Evolutionary conservation across 345 rosid genomes (phyloP).

Genomic region (Pistacia integerrima): DNA sequence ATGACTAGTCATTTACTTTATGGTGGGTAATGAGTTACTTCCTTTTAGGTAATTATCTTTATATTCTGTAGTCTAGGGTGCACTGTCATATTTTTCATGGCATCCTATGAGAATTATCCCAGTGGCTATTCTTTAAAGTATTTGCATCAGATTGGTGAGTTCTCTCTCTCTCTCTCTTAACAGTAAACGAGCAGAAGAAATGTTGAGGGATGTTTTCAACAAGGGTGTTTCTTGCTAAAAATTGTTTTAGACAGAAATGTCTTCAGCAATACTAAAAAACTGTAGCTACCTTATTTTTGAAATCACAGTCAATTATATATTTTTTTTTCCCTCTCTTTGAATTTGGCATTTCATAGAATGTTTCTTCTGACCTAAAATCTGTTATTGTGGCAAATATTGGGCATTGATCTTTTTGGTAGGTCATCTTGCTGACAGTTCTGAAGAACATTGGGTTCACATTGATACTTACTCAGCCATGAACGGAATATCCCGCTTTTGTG

Average conservation of each 20-base stretch:
- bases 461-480: constrained; percentile 93
- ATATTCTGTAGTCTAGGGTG: constrained; percentile 82
- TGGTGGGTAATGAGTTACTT: background rate
- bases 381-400: background rate
- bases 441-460: constrained; percentile 74
- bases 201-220: no score
- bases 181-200: background rate
- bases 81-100: constrained; percentile 70
- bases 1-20: constrained; percentile 12
- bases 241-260: no score
- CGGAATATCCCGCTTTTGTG: constrained; percentile 95
- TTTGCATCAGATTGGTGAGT: constrained; percentile 78
- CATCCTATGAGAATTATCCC: constrained; percentile 88
- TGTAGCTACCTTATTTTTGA: background rate
- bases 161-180: constrained; percentile 13
- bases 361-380: background rate
- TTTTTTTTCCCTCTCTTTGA: background rate
- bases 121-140: constrained; percentile 82
- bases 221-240: no score
- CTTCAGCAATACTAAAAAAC: background rate
- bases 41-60: constrained; percentile 28
- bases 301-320: background rate
- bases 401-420: constrained; percentile 40
- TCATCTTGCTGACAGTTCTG: constrained; percentile 34
- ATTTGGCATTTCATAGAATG: constrained; percentile 2